These are phyloP conservation scores for Mortierella sp. DNA, from an alignment of 371 early-diverging fungal genomes.

Conservation along the genomic window DNA sequence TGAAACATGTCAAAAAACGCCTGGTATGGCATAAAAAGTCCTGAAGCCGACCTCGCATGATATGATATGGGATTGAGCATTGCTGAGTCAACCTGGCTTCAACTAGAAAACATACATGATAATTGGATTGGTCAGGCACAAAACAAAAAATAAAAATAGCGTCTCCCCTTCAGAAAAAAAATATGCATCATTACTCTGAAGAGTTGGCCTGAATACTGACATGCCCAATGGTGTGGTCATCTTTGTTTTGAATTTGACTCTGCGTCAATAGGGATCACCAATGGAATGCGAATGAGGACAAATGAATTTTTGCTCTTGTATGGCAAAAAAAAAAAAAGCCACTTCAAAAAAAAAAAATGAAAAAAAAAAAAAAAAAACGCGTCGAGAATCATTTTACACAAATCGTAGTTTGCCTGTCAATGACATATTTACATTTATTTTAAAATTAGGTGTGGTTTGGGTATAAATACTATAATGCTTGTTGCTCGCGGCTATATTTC, in stretches of 20 bases:
- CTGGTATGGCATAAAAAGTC: neutral
- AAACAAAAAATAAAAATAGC: neutral
- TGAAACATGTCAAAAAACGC: slow-evolving; percentile 2
- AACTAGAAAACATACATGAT: slow-evolving; percentile 8
- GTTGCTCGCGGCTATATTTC: neutral
- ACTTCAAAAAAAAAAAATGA: too few relatives aligned
- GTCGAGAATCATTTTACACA: neutral
- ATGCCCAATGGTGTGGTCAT: neutral
- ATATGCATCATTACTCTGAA: slow-evolving; percentile 2
- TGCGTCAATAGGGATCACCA: neutral
- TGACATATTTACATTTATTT: neutral
- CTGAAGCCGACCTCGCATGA: slow-evolving; percentile 15
- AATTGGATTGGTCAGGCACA: neutral
- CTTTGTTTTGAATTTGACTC: neutral
- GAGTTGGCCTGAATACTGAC: neutral
- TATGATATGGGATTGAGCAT: slow-evolving; percentile 18
- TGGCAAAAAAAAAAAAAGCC: neutral
- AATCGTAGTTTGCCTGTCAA: too few relatives aligned
- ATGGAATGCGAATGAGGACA: too few relatives aligned
- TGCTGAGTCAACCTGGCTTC: slow-evolving; percentile 35
- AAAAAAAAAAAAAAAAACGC: neutral
- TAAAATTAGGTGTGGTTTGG: neutral
- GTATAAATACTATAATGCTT: neutral
- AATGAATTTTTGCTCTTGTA: too few relatives aligned
- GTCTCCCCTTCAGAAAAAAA: too few relatives aligned